Evolutionary conservation across 371 early-diverging fungal genomes (phyloP), one percentile per base, ranked within the genome.

Genomic region (Mycotypha africana): DNA sequence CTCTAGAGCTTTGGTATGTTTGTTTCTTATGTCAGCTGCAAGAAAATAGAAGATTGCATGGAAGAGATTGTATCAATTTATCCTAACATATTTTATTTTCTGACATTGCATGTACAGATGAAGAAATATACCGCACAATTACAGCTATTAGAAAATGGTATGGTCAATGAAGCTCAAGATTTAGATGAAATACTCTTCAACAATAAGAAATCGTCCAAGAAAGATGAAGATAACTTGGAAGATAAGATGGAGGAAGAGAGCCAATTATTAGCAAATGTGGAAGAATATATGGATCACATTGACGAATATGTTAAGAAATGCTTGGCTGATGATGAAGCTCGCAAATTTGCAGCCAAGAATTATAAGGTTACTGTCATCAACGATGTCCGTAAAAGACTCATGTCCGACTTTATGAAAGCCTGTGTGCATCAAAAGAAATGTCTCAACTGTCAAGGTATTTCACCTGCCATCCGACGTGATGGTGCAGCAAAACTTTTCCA

Each of bases 401-500:
- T 95, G 67, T 74, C 83, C 22, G 83, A 83, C 2, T 88, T 92
- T 40, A 80, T 90, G 50, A 65, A 62, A 32, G 53, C 67, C 4
- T 82, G 81, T 56, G 52, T 76, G 35, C 59, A 61, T 25, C 57
- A 58, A 42, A 70, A 55, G 28, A 76, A 76, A 30, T 97, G 97
- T 65, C 78, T 75, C 38, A 86, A 92, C 74, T 97, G 97, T 67
- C 60, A 76, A 34, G 91, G 87, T n/a, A 74, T 81, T 24, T 69
- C 82, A 4, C 88, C 91, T 33, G 81, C 85, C 25, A 76, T 93
- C 49, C 81, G 94, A 21, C 88, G 84, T 49, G 95, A 95, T 49
- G 90, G 89, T 19, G 76, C 76, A 45, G 76, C 84, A 38, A 96
- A 96, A 71, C 74, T 98, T 16, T 96, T 95, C 65, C 81, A 91